Conservation (phyloP, 1,139 yeast genomes). For the Sugiyamaella xylanicola region DNA sequence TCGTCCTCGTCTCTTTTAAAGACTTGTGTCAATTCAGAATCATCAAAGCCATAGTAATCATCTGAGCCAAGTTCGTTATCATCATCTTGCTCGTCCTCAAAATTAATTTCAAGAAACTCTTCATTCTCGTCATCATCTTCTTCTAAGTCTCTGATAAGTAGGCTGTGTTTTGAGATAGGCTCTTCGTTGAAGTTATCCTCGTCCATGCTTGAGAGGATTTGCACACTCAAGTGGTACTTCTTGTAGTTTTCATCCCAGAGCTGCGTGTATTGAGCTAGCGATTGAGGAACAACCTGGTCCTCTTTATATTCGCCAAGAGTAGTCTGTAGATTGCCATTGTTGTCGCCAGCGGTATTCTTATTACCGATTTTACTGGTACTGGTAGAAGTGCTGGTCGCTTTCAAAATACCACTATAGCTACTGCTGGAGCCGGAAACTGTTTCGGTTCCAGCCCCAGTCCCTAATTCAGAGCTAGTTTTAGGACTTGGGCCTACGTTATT, state of each 20-base stretch:
- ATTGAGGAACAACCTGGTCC: constrained; percentile 18
- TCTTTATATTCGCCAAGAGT: neutral
- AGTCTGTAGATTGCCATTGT: neutral
- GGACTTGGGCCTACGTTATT: neutral
- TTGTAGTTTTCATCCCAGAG: constrained; percentile 28
- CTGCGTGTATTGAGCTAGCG: constrained; percentile 25
- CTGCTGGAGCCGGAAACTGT: neutral
- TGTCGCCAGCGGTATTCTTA: neutral
- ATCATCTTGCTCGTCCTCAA: constrained; percentile 77
- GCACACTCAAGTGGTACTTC: constrained; percentile 21
- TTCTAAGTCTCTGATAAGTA: constrained; percentile 50
- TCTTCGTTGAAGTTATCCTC: constrained; percentile 36
- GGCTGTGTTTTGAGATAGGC: neutral
- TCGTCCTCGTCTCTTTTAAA: neutral
- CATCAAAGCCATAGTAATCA: neutral
- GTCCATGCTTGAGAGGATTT: constrained; percentile 68
- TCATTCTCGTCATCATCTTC: constrained; percentile 74
- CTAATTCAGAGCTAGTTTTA: neutral
- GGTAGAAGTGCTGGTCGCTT: neutral
- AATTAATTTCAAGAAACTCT: constrained; percentile 82
- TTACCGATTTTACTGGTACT: neutral
- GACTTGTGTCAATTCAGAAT: neutral
- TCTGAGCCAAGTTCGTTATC: neutral
- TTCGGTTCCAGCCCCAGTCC: neutral
- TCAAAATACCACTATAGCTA: neutral